Base-by-base conservation (phyloP, 306 rosid species). In the Dryas octopetala region DNA sequence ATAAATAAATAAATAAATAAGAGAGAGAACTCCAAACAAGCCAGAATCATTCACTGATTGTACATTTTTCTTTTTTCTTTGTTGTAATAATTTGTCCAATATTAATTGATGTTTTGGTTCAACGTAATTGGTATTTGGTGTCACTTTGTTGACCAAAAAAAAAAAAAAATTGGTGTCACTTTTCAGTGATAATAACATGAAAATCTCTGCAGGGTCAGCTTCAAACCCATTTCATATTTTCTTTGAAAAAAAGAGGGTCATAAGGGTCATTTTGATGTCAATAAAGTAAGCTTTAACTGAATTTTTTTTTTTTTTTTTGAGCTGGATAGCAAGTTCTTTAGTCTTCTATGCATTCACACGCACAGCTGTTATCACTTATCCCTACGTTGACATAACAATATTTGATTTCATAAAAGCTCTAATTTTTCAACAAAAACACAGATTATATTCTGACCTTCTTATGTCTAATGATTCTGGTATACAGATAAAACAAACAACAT, bases 341-440 rank as follows among this genome's bases (percentile, higher is more conserved):
- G 38, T 65, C 64, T 77, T 77, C 61, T 11, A 14, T 58, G 72
- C 78, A 71, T 58, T 69, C 78, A 70, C 78, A 87, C 19, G 17
- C 83, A 45, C 76, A 74, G 78, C 86, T 85, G 88, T 79, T 63
- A 68, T 58, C 78, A 79, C 58, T 28, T 9, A 71, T 61, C 48
- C 38, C 3, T 32, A 32, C 38, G 1, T 2, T 32, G 38, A 32
- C 5, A 52, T 52, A 61, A 38, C 41, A 28, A 38, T 53, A 62
- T 66, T 74, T 76, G 51, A 65, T 71, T 82, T 62, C 5, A 15
- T 10, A 38, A 58, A 81, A 47, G 50, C 17, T 51, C 38, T 41
- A 32, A 26, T 9, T 12, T 74, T 47, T 16, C 50, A 60, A 12
- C 40, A 9, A 19, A 51, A 28, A 54, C 2, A 15, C 0, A n/a